A percentile compares a stretch with the other conserved stretches of the same genome.
These are phyloP conservation scores for Pelargonium myrrhifolium DNA, from an alignment of 441 rosid genomes.

Conservation along the genomic window DNA sequence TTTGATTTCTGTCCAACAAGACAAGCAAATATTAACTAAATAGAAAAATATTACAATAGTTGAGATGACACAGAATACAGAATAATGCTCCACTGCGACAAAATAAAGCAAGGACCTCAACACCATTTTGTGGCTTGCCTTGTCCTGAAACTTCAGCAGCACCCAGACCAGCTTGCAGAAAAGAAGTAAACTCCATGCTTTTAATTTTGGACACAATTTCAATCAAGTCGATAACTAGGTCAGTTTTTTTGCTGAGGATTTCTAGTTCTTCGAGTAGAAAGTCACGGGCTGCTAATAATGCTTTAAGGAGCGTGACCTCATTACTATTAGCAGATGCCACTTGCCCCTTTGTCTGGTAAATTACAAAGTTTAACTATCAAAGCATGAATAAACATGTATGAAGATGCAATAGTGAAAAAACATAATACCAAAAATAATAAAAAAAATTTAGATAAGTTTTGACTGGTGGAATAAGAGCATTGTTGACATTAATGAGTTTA, in stretches of 20 bases:
- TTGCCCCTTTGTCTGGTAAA: constrained; percentile 42
- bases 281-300: constrained; percentile 57
- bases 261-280: constrained; percentile 55
- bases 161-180: constrained; percentile 29
- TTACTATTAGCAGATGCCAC: constrained; percentile 39
- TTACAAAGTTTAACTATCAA: constrained; percentile 22
- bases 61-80: constrained; percentile 4
- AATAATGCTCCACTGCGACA: constrained; percentile 10
- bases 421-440: background rate
- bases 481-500: constrained; percentile 1
- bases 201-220: constrained; percentile 45
- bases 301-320: constrained; percentile 46
- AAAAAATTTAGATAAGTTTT: constrained; percentile 4
- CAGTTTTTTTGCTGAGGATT: constrained; percentile 54
- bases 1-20: constrained; percentile 41
- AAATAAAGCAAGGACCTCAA: constrained; percentile 63
- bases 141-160: constrained; percentile 34
- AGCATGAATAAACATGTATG: constrained; percentile 5
- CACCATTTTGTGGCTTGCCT: constrained; percentile 55
- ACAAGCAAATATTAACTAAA: constrained; percentile 10
- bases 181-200: constrained; percentile 32
- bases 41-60: constrained; percentile 8
- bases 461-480: background rate
- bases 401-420: background rate
- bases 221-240: constrained; percentile 40